These are phyloP conservation scores for Irpex lacteus DNA, from an alignment of 1,284 basidiomycete species.

Conservation along the genomic window DNA sequence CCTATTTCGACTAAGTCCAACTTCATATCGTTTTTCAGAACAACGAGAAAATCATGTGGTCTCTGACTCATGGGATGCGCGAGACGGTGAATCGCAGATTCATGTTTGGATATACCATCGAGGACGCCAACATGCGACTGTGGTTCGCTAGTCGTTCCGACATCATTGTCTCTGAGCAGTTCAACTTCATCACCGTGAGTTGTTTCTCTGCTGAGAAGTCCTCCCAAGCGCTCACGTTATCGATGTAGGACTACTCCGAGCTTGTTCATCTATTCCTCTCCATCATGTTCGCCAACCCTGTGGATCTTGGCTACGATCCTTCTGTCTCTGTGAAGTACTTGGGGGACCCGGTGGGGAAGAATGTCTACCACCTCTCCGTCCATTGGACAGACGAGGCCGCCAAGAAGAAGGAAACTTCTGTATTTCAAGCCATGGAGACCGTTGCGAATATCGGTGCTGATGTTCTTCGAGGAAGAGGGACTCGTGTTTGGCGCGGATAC, in stretches of 20 bases:
- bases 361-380: neutral
- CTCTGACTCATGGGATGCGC: neutral
- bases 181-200: neutral
- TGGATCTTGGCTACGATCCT: neutral
- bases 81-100: conserved; percentile 1
- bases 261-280: neutral
- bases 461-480: conserved; percentile 3
- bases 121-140: neutral
- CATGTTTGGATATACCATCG: conserved; percentile 3
- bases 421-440: neutral
- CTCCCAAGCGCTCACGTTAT: neutral
- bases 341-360: neutral
- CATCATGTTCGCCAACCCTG: neutral
- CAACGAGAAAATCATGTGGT: neutral
- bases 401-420: neutral
- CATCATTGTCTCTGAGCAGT: neutral
- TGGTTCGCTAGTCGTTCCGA: conserved; percentile 1
- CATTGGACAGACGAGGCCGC: neutral
- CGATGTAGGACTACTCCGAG: neutral
- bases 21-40: neutral
- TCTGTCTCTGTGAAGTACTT: neutral
- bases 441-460: conserved; percentile 4
- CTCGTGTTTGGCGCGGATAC: conserved; percentile 8
- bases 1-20: neutral
- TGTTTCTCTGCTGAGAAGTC: neutral